phyloP scores from a whole-genome alignment of 2,329 filamentous ascomycete genomes.

The Leptographium radiaticola region DNA sequence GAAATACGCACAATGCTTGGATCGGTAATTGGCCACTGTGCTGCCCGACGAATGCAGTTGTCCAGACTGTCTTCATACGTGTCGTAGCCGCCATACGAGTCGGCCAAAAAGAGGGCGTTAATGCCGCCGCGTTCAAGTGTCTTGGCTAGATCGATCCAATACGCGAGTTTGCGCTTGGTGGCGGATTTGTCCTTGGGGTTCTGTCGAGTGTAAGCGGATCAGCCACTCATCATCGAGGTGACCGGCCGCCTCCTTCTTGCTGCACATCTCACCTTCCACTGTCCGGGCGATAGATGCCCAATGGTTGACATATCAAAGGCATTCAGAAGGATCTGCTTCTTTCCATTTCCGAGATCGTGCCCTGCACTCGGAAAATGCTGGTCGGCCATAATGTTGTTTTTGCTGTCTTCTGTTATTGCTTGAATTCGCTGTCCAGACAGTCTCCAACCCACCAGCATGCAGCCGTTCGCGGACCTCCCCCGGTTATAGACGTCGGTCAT shows the following conservation, averaged over 20 bases:
- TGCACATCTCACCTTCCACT: conserved; percentile 2
- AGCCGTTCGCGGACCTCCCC: no score
- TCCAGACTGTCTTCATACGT: conserved; percentile 47
- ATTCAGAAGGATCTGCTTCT: conserved; percentile 5
- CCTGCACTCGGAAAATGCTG: background rate
- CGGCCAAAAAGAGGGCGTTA: conserved; percentile 29
- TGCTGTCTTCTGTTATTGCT: no score
- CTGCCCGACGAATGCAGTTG: conserved; percentile 46
- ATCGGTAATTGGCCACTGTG: conserved; percentile 53
- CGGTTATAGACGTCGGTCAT: no score
- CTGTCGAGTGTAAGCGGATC: conserved; percentile 6
- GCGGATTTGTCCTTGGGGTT: conserved; percentile 5
- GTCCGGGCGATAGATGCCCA: conserved; percentile 4
- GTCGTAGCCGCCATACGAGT: conserved; percentile 52
- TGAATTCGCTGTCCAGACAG: no score
- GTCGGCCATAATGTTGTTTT: background rate
- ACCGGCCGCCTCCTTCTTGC: background rate
- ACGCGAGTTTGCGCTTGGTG: conserved; percentile 6
- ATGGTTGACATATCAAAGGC: conserved; percentile 9
- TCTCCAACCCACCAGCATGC: no score
- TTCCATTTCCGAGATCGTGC: background rate
- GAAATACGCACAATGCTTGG: conserved; percentile 34
- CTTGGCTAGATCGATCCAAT: conserved; percentile 10
- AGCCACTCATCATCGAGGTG: background rate
- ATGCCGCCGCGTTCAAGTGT: conserved; percentile 7